Evolutionary conservation across 805 yeast species (phyloP).

Genomic region (Starmerella davenportii): DNA sequence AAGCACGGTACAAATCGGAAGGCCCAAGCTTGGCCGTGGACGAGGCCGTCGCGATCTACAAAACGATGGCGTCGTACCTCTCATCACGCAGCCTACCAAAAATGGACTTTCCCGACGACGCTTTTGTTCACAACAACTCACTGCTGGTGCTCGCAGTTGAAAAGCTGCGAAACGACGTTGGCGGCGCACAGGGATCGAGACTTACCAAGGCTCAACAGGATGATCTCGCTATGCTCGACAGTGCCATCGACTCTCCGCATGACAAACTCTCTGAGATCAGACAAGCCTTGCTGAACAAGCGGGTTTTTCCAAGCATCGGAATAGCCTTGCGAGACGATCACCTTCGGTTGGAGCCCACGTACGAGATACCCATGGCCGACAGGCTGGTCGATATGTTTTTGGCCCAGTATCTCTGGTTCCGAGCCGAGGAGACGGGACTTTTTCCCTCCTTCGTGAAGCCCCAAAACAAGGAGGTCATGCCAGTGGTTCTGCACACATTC

Average conservation of each 20-base stretch:
- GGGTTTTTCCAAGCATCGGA: conserved; percentile 79
- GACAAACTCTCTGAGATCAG: conserved; percentile 76
- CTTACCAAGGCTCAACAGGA: conserved; percentile 77
- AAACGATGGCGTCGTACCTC: conserved; percentile 81
- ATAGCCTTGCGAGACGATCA: conserved; percentile 84
- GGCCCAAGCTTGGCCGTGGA: conserved; percentile 78
- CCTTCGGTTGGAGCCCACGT: conserved; percentile 68
- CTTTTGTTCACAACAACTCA: conserved; percentile 86
- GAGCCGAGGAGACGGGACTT: conserved; percentile 66
- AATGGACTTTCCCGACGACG: conserved; percentile 82
- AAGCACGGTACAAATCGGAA: conserved; percentile 53
- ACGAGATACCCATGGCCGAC: conserved; percentile 76
- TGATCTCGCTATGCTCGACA: conserved; percentile 82
- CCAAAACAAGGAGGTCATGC: conserved; percentile 83
- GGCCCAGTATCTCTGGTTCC: conserved; percentile 93
- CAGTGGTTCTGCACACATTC: conserved; percentile 82
- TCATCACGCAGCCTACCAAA: conserved; percentile 24
- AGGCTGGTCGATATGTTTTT: conserved; percentile 90
- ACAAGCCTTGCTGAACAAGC: conserved; percentile 61
- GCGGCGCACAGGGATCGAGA: conserved; percentile 52
- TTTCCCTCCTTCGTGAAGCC: conserved; percentile 98
- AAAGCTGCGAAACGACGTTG: conserved; percentile 44
- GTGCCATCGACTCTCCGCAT: conserved; percentile 93
- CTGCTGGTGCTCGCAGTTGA: conserved; percentile 77
- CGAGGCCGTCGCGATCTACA: conserved; percentile 74